phyloP scores from a whole-genome alignment of 2,329 filamentous ascomycete genomes.

The Escovopsis sp. region DNA sequence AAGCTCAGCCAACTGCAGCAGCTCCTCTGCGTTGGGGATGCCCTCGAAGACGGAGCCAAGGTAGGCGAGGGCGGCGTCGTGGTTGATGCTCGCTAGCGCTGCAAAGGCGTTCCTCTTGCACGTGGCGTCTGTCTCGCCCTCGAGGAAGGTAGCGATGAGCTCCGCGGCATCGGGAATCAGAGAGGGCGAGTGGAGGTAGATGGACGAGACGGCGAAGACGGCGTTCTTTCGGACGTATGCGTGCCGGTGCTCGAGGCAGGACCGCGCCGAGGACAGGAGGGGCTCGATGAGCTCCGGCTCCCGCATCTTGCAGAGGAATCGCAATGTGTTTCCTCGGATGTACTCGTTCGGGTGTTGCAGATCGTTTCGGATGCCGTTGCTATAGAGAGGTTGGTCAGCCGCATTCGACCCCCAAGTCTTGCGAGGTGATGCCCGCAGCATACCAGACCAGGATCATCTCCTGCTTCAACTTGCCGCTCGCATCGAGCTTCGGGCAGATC shows the following conservation, averaged over 20 bases:
- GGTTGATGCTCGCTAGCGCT: slow-evolving; percentile 77
- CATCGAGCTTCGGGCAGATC: slow-evolving; percentile 91
- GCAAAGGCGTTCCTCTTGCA: slow-evolving; percentile 98
- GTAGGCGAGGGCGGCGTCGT: slow-evolving; percentile 82
- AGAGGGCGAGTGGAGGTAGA: slow-evolving; percentile 77
- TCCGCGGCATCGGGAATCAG: slow-evolving; percentile 94
- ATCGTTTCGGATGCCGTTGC: slow-evolving; percentile 96
- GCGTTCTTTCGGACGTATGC: slow-evolving; percentile 98
- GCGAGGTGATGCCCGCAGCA: slow-evolving; percentile 2
- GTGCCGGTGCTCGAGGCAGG: slow-evolving; percentile 89
- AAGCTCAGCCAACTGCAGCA: slow-evolving; percentile 83
- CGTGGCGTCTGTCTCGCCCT: slow-evolving; percentile 80
- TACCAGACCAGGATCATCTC: slow-evolving; percentile 99
- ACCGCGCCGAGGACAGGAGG: slow-evolving; percentile 78
- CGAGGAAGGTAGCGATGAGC: slow-evolving; percentile 77
- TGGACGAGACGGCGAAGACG: slow-evolving; percentile 85
- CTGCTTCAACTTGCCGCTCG: slow-evolving; percentile 89
- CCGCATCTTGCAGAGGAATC: slow-evolving; percentile 91
- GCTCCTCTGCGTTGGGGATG: slow-evolving; percentile 85
- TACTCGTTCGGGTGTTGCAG: slow-evolving; percentile 97
- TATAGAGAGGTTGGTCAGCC: slow-evolving; percentile 21
- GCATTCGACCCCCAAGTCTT: neutral
- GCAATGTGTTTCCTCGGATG: slow-evolving; percentile 92
- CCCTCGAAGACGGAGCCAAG: slow-evolving; percentile 82
- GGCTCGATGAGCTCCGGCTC: slow-evolving; percentile 95